Evolutionary conservation across 495 filamentous ascomycete species (phyloP).

Genomic region (Trichoderma gamsii): DNA sequence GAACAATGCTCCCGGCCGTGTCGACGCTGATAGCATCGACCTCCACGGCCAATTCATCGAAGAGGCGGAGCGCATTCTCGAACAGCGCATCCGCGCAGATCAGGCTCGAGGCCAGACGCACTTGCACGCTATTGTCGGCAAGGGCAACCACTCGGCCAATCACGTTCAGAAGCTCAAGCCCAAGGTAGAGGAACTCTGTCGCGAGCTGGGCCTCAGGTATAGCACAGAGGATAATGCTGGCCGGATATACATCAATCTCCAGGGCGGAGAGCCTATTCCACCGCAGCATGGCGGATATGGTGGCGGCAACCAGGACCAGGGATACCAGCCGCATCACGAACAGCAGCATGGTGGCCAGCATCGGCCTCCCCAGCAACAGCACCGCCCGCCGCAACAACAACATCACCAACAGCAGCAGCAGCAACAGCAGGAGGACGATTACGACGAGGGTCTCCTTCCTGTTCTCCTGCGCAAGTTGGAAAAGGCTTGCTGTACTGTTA

Average conservation of each 20-base stretch:
- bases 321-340: slow-evolving; percentile 26
- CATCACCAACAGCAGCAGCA: slow-evolving; percentile 25
- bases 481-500: slow-evolving; percentile 65
- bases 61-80: slow-evolving; percentile 86
- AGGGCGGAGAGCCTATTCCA: slow-evolving; percentile 38
- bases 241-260: slow-evolving; percentile 57
- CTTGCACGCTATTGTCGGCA: slow-evolving; percentile 77
- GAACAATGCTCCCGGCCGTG: slow-evolving; percentile 71
- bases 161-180: slow-evolving; percentile 90
- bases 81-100: slow-evolving; percentile 71
- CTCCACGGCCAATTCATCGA: slow-evolving; percentile 89
- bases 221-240: slow-evolving; percentile 82
- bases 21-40: slow-evolving; percentile 79
- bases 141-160: slow-evolving; percentile 76
- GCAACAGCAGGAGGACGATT: slow-evolving; percentile 49
- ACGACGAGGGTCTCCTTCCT: slow-evolving; percentile 57
- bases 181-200: slow-evolving; percentile 77
- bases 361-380: slow-evolving; percentile 18
- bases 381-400: slow-evolving; percentile 9
- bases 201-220: slow-evolving; percentile 73
- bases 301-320: slow-evolving; percentile 29
- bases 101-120: slow-evolving; percentile 64
- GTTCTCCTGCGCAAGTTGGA: slow-evolving; percentile 55
- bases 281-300: slow-evolving; percentile 35
- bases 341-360: slow-evolving; percentile 29